A percentile compares a stretch with the other conserved stretches of the same genome.
Conservation (phyloP, 2,329 filamentous ascomycete species). For the Stachybotrys elegans region DNA sequence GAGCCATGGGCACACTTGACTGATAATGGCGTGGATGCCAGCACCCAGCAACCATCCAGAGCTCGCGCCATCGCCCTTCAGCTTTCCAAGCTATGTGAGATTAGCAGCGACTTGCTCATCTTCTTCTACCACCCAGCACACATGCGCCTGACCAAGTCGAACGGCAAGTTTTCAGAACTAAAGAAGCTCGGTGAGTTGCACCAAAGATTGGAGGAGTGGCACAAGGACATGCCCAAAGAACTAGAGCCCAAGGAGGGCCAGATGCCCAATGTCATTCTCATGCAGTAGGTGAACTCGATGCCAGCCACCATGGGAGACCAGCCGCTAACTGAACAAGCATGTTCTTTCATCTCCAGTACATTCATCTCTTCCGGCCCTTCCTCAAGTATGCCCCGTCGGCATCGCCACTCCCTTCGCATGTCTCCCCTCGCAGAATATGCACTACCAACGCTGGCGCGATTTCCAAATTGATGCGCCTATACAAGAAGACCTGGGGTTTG, state of each 20-base stretch:
- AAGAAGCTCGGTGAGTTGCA: conserved; percentile 93
- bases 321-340: conserved; percentile 55
- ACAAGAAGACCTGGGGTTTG: conserved; percentile 86
- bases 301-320: conserved; percentile 7
- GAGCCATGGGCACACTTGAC: conserved; percentile 85
- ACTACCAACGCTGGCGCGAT: conserved; percentile 85
- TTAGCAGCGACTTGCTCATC: conserved; percentile 82
- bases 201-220: conserved; percentile 85
- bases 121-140: conserved; percentile 86
- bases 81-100: conserved; percentile 80
- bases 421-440: conserved; percentile 86
- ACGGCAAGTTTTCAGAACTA: conserved; percentile 76
- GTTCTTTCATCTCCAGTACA: conserved; percentile 95
- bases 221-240: conserved; percentile 75
- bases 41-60: conserved; percentile 72
- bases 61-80: conserved; percentile 79
- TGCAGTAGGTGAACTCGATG: conserved; percentile 64
- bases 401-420: conserved; percentile 78
- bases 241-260: conserved; percentile 87
- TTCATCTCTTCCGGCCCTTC: conserved; percentile 93
- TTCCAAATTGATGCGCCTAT: conserved; percentile 89
- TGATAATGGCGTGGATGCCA: conserved; percentile 70
- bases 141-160: conserved; percentile 55
- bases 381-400: conserved; percentile 79
- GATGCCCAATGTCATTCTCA: conserved; percentile 71